These are phyloP conservation scores for Russula earlei DNA, from an alignment of 768 basidiomycete species.

Conservation along the genomic window DNA sequence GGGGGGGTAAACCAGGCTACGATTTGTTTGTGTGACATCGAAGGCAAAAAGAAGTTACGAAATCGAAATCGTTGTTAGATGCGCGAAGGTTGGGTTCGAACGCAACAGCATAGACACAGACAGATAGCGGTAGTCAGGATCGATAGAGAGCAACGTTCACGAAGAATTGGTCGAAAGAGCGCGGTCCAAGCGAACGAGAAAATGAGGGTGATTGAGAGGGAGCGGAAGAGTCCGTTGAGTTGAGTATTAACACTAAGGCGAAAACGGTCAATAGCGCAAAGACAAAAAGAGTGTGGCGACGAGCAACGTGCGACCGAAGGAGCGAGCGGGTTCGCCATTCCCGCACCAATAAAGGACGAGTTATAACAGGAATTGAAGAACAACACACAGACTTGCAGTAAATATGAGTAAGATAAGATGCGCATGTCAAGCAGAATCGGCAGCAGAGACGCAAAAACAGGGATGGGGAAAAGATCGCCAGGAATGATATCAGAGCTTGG, in stretches of 20 bases:
- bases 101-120: neutral
- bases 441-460: neutral
- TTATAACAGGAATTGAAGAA: neutral
- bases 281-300: neutral
- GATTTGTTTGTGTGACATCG: neutral
- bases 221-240: slow-evolving; percentile 9
- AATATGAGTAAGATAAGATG: slow-evolving; percentile 20
- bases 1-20: neutral
- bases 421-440: neutral
- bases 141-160: neutral
- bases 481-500: slow-evolving; percentile 13
- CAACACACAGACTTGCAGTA: slow-evolving; percentile 12
- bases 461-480: slow-evolving; percentile 1
- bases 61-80: slow-evolving; percentile 7
- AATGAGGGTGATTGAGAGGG: slow-evolving; percentile 1
- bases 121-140: neutral
- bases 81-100: slow-evolving; percentile 1
- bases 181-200: neutral
- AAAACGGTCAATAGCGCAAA: neutral
- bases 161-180: neutral
- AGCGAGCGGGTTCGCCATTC: neutral
- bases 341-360: neutral
- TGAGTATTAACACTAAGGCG: neutral
- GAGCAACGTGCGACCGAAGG: neutral
- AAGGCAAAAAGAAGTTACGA: slow-evolving; percentile 2